Evolutionary conservation across 179 eudicot species (phyloP).

Genomic region (Nepenthes alata): DNA sequence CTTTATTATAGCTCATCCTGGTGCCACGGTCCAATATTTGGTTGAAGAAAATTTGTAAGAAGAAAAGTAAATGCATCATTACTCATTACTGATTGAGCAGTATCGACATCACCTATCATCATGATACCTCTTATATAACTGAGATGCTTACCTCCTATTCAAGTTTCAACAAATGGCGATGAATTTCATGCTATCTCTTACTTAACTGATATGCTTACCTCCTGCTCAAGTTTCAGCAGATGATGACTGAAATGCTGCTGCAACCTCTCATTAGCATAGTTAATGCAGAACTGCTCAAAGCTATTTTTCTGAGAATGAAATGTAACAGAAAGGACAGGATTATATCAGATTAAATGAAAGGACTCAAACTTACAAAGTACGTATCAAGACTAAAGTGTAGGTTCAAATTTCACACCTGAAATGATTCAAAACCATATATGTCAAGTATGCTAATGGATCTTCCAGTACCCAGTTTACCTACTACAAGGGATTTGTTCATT

Average conservation of each 20-base stretch:
- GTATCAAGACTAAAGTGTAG: background rate
- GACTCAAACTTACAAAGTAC: background rate
- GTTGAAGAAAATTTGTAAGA: too few relatives aligned
- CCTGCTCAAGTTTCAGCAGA: conserved; percentile 87
- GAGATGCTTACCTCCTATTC: conserved; percentile 68
- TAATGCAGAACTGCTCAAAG: conserved; percentile 90
- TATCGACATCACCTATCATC: too few relatives aligned
- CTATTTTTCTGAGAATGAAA: conserved; percentile 60
- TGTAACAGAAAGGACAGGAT: background rate
- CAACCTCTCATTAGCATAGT: conserved; percentile 94
- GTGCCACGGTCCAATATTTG: too few relatives aligned
- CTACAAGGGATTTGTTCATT: conserved; percentile 57
- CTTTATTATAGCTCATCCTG: too few relatives aligned
- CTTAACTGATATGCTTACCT: conserved; percentile 36
- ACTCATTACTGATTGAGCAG: too few relatives aligned
- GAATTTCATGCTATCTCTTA: too few relatives aligned
- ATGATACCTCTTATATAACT: too few relatives aligned
- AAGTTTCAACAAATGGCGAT: conserved; percentile 85
- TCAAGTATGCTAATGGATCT: conserved; percentile 84
- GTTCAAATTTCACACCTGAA: conserved; percentile 43
- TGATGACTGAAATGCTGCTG: conserved; percentile 94
- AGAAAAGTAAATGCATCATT: too few relatives aligned
- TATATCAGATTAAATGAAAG: too few relatives aligned
- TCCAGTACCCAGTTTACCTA: conserved; percentile 48
- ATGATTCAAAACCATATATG: conserved; percentile 93